phyloP scores from a whole-genome alignment of 2,329 filamentous ascomycete species.

The Zasmidium angulare region DNA sequence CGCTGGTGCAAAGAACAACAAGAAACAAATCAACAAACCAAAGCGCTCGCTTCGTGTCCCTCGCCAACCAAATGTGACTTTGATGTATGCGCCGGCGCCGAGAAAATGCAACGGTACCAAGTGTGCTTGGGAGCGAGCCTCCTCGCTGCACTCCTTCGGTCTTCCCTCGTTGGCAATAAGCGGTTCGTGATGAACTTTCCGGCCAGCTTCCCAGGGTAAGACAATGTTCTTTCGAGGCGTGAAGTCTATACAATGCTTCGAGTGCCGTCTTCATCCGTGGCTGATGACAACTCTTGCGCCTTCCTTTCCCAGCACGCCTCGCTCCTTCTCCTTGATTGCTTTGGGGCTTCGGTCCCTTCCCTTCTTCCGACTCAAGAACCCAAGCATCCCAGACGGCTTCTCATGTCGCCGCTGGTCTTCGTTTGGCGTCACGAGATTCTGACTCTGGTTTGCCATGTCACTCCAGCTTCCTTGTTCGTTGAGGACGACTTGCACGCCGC shows the following conservation, averaged over 20 bases:
- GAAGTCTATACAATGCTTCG: not conserved
- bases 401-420: constrained; percentile 48
- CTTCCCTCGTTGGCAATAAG: not conserved
- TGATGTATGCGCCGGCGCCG: not conserved
- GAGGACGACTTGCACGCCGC: constrained; percentile 86
- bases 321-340: constrained; percentile 67
- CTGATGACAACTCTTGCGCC: constrained; percentile 66
- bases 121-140: not conserved
- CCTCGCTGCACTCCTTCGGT: not conserved
- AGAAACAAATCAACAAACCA: not conserved
- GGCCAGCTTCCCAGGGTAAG: too few species aligned
- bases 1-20: not conserved
- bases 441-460: constrained; percentile 80
- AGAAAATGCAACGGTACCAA: not conserved
- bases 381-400: constrained; percentile 78
- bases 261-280: constrained; percentile 17
- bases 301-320: constrained; percentile 91
- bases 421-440: constrained; percentile 58
- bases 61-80: not conserved
- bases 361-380: constrained; percentile 86
- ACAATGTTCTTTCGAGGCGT: not conserved
- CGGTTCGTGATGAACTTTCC: not conserved
- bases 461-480: constrained; percentile 90
- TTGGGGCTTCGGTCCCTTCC: constrained; percentile 89
- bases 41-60: not conserved